Evolutionary conservation across 139 green algal genomes (phyloP), one percentile per base, ranked within the genome.

Genomic region (Chlorella sp.): DNA sequence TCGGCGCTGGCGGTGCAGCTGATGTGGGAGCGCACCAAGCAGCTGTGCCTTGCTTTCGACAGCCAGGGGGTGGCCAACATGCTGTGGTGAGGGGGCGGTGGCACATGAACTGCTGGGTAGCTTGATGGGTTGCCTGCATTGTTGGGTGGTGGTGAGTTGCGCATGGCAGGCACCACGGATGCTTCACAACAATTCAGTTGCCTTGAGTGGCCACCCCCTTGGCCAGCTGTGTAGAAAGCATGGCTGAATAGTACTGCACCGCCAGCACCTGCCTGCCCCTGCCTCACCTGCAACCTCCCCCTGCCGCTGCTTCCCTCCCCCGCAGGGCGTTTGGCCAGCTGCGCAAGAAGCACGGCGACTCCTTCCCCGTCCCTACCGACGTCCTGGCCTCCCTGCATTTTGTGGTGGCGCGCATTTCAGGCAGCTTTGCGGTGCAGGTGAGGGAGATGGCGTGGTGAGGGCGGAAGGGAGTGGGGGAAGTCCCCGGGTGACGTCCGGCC

Each of bases 21-120:
- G n/a, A n/a, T 91, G 80, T 91, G 88, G 88, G 80, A 84, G 1
- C 88, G 80, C 40, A 91, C 80, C 40, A 30, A 60, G 26, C 28
- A n/a, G 28, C 66, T 83, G 28, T n/a, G 21, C 18, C 42, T 60
- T 2, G 24, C 30, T 24, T 87, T 91, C 24, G 88, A 91, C 80
- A 18, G 36, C 40, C 78, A 68, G 61, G 78, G 61, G 15, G n/a
- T 60, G 1, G 60, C 87, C 15, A 90, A 81, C 87, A 81, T 86
- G 28, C 78, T 90, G 86, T 89, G 87, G 84, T 88, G 84, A 69
- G 84, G 7, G 66, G 7, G 53, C 0, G 61, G 30, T 14, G 39
- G 21, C 11, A 3, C 9, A 11, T 14, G 30, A 15, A 48, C 16
- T 34, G 42, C 40, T 66, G 28, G n/a, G 19, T 40, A 14, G 11